Percentiles rank a stretch among this genome's conserved stretches.
These are phyloP conservation scores for Lycium ferocissimum DNA, from an alignment of 257 asterid species.

Conservation along the genomic window DNA sequence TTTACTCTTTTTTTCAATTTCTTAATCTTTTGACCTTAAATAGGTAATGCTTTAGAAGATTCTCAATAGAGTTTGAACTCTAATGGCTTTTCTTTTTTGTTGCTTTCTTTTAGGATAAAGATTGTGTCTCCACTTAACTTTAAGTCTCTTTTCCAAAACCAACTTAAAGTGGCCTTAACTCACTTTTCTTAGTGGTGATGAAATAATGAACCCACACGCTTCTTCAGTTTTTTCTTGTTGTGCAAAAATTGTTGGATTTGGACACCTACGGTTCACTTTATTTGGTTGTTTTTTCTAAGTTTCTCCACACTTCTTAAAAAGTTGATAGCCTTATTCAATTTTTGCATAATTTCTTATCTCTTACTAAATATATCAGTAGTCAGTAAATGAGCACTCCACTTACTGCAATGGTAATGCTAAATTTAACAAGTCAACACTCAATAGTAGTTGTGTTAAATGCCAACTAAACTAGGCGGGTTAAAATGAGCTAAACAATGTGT, in stretches of 20 bases:
- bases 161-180: constrained; percentile 25
- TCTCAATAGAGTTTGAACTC: constrained; percentile 22
- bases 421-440: too few relatives aligned
- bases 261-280: too few relatives aligned
- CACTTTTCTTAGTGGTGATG: constrained; percentile 5
- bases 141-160: constrained; percentile 25
- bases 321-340: too few relatives aligned
- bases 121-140: neutral
- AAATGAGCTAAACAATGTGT: too few relatives aligned
- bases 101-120: neutral
- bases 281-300: too few relatives aligned
- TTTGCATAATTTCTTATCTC: too few relatives aligned
- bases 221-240: neutral
- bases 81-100: neutral
- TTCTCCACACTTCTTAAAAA: neutral
- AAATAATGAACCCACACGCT: constrained; percentile 28
- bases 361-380: too few relatives aligned
- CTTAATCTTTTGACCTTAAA: constrained; percentile 34
- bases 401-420: too few relatives aligned
- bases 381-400: too few relatives aligned
- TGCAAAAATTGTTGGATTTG: neutral
- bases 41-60: constrained; percentile 41
- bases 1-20: constrained; percentile 10
- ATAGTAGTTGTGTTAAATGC: too few relatives aligned
- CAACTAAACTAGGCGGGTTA: too few relatives aligned